phyloP scores from a whole-genome alignment of 2,329 filamentous ascomycete genomes.

The Alternaria alternata region DNA sequence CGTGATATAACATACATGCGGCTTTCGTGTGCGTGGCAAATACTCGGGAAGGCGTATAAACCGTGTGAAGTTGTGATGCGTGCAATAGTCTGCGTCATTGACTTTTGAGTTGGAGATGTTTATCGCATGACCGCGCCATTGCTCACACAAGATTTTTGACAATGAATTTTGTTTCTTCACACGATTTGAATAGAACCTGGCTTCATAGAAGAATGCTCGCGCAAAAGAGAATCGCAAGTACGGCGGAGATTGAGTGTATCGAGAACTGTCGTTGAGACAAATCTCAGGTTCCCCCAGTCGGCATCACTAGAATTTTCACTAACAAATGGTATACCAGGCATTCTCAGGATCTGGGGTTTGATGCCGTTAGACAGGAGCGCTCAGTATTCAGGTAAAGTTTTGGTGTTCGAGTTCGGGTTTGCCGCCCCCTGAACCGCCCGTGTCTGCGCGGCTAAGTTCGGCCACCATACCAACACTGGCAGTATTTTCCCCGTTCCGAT shows the following conservation, averaged over 20 bases:
- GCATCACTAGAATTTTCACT: background rate
- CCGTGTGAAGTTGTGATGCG: background rate
- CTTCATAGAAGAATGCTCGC: background rate
- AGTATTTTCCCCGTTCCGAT: background rate
- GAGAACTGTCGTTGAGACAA: background rate
- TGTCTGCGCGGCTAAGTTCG: background rate
- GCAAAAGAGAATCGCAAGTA: background rate
- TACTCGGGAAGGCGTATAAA: background rate
- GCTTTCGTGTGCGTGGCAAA: background rate
- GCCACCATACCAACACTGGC: background rate
- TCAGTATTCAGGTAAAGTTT: background rate
- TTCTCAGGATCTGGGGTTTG: background rate
- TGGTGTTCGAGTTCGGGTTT: background rate
- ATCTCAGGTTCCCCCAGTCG: too few species aligned
- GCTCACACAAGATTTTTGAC: background rate
- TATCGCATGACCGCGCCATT: background rate
- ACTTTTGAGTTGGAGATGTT: background rate
- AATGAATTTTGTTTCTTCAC: background rate
- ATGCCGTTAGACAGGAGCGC: background rate
- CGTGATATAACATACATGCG: background rate
- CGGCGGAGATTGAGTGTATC: background rate
- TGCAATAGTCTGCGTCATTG: background rate
- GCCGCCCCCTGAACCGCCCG: background rate
- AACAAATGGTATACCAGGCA: background rate
- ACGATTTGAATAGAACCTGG: background rate